Evolutionary conservation across 345 rosid species (phyloP).

Genomic region (Populus alba): DNA sequence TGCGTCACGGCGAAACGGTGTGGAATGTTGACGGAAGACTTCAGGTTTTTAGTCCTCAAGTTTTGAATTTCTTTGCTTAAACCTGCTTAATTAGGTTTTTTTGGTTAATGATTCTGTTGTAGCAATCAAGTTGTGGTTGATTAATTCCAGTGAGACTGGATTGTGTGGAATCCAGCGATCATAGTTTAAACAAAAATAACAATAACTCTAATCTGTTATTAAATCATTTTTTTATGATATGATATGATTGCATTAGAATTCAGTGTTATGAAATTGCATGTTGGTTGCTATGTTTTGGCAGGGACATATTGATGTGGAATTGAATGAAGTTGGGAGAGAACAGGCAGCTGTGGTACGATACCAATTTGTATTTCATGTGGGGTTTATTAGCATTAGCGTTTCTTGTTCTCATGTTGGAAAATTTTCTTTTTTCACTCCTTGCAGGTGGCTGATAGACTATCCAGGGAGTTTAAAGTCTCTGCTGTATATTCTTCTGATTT

Average conservation of each 20-base stretch:
- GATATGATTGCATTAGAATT: no score
- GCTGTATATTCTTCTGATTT: conserved; percentile 77
- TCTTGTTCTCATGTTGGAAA: background rate
- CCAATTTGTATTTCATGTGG: background rate
- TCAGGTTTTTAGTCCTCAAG: conserved; percentile 40
- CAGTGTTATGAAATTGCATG: background rate
- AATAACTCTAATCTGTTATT: no score
- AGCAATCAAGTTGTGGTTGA: no score
- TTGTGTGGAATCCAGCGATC: no score
- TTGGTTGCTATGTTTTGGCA: conserved; percentile 9
- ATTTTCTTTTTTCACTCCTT: background rate
- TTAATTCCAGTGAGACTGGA: no score
- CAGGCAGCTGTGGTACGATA: conserved; percentile 62
- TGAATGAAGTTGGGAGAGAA: conserved; percentile 72
- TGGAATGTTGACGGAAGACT: conserved; percentile 75
- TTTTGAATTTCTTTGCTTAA: background rate
- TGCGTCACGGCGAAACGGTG: conserved; percentile 80
- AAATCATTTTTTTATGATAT: no score
- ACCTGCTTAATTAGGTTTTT: no score
- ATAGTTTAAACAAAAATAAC: no score
- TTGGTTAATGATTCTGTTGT: no score
- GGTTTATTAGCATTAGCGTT: background rate
- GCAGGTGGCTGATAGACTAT: conserved; percentile 67
- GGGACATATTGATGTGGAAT: conserved; percentile 83
- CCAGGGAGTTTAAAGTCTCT: conserved; percentile 56